phyloP scores from a whole-genome alignment of 305 asterid genomes.

The Fraxinus greggii region DNA sequence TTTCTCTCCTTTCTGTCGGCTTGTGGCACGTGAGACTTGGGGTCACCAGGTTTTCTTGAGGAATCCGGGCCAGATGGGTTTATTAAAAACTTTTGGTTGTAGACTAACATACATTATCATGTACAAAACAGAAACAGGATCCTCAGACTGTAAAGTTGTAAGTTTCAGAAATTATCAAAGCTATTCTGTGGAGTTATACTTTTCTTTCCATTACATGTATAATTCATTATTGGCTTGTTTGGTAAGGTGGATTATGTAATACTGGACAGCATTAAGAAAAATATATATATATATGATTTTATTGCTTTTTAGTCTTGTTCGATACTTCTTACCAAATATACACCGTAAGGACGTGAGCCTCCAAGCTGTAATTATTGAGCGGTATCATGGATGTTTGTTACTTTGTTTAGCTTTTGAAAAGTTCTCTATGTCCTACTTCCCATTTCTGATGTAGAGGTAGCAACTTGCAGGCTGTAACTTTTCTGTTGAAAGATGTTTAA shows the following conservation, averaged over 20 bases:
- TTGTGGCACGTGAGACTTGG: constrained; percentile 16
- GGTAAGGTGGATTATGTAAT: neutral
- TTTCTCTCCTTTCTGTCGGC: constrained; percentile 13
- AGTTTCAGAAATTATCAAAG: constrained; percentile 26
- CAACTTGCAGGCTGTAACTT: neutral
- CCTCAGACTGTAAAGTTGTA: constrained; percentile 33
- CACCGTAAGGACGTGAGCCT: neutral
- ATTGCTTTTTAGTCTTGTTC: neutral
- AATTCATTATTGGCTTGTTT: neutral
- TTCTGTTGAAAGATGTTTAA: neutral
- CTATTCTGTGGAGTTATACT: constrained; percentile 26
- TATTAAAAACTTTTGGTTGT: constrained; percentile 18
- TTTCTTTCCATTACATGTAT: constrained; percentile 3
- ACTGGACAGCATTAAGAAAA: neutral
- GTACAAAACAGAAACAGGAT: constrained; percentile 36
- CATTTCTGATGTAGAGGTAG: neutral
- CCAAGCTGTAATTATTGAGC: neutral
- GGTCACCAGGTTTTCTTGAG: constrained; percentile 18
- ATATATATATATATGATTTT: no score
- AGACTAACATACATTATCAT: constrained; percentile 27
- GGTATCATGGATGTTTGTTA: neutral
- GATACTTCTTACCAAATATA: neutral
- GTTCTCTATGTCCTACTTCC: neutral
- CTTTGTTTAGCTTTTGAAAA: neutral
- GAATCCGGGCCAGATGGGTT: constrained; percentile 17